Base-by-base conservation (phyloP, 495 filamentous ascomycete species). In the Talaromyces borbonicus region DNA sequence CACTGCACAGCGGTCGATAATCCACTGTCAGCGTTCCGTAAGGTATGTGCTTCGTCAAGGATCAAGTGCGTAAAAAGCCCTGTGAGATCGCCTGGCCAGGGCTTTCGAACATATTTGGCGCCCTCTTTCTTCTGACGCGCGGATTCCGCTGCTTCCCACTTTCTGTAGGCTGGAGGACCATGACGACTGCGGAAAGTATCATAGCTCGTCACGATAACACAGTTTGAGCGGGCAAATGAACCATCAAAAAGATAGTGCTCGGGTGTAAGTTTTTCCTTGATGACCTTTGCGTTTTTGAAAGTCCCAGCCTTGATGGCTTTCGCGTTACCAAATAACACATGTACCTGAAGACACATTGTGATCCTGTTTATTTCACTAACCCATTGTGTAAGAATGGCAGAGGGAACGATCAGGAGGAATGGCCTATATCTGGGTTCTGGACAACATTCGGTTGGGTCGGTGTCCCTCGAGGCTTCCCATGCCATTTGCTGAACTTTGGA, bases 11-110 rank as follows among this genome's bases (percentile, higher is more conserved):
- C 16, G 5, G 14, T 20, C 1, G 22, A 42, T 15, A 42, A 26
- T 2, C 22, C 22, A 15, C 39, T 26, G 11, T 42, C 39, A 6
- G 12, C 14, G 19, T 27, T 42, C 9, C 39, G 22, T 8, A 42
- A n/a, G 4, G 39, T 27, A 27, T 42, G 39, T 12, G 9, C 39
- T 42, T 42, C 39, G 27, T 42, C 39, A 42, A 42, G 22, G 8
- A 42, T 42, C 22, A 42, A 8, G 12, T 42, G 4, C 8, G 14
- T 9, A 27, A 42, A 24, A 11, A 42, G 9, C 1, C 22, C 39
- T 15, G 5, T 12, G 1, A 42, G 19, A 42, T 42, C 39, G 8
- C 22, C 39, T 16, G 39, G 36, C 36, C 36, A 39, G 36, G 36
- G 31, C 31, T 33, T 14, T 33, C 1, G n/a, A 3, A 15, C 11